Evolutionary conservation across 169 alveolate species (phyloP).

Genomic region (Plasmodium berghei): DNA sequence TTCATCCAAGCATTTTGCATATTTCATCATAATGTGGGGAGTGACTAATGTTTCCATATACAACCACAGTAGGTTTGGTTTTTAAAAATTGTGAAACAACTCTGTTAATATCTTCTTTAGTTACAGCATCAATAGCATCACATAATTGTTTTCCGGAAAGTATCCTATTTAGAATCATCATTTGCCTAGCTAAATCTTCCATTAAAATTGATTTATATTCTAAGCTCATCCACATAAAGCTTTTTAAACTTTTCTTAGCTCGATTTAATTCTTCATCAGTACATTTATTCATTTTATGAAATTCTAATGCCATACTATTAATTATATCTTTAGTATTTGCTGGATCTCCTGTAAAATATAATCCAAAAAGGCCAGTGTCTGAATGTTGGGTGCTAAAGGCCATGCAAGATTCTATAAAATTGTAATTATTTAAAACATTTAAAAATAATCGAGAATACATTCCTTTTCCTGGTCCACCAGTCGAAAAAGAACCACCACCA

Average conservation of each 20-base stretch:
- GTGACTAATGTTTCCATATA: conserved; percentile 84
- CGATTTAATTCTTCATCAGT: conserved; percentile 87
- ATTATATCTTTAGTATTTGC: conserved; percentile 82
- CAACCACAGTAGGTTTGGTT: conserved; percentile 87
- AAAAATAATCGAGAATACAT: conserved; percentile 90
- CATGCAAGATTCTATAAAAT: conserved; percentile 92
- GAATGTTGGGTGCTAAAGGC: conserved; percentile 92
- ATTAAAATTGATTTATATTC: conserved; percentile 87
- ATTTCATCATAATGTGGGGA: conserved; percentile 88
- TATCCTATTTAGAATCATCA: conserved; percentile 85
- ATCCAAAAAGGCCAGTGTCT: conserved; percentile 92
- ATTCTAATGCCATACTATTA: conserved; percentile 83
- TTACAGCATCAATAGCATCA: conserved; percentile 85
- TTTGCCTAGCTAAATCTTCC: conserved; percentile 91
- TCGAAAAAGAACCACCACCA: conserved; percentile 94
- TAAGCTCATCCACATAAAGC: conserved; percentile 85
- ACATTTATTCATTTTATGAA: conserved; percentile 81
- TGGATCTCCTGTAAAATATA: conserved; percentile 88
- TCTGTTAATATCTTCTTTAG: conserved; percentile 80
- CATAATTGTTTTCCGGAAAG: conserved; percentile 81
- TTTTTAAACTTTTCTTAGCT: conserved; percentile 88
- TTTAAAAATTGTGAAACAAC: conserved; percentile 79
- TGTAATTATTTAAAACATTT: conserved; percentile 88
- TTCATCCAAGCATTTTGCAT: conserved; percentile 59
- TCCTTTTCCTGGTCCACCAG: conserved; percentile 96